phyloP scores from a whole-genome alignment of 148 eudicot genomes.

The Talinum fruticosum region DNA sequence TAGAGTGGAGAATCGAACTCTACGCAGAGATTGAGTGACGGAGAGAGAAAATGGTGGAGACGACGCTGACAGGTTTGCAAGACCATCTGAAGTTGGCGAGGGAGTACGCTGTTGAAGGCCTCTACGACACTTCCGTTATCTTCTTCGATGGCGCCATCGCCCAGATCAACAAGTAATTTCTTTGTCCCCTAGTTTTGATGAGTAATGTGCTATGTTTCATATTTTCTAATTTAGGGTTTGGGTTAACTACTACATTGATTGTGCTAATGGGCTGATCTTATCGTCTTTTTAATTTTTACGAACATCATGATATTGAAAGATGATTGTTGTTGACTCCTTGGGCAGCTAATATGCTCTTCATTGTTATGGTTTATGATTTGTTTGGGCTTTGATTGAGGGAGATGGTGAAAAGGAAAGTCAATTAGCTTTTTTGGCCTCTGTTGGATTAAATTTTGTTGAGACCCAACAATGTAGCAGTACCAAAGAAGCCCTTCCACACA shows the following conservation, averaged over 20 bases:
- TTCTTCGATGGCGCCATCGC: conserved; percentile 99
- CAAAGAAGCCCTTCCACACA: background rate
- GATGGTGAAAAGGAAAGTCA: background rate
- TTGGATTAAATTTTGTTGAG: background rate
- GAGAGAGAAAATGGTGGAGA: conserved; percentile 53
- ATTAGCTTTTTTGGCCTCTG: background rate
- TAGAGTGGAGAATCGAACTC: background rate
- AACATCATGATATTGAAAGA: background rate
- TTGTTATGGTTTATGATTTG: background rate
- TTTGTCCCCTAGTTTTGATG: background rate
- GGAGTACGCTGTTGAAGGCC: conserved; percentile 89
- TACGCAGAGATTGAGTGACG: background rate
- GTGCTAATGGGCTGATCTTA: background rate
- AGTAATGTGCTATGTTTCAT: background rate
- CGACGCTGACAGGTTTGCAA: conserved; percentile 67
- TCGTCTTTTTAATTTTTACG: background rate
- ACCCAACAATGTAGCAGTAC: too few species aligned
- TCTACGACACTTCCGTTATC: conserved; percentile 92
- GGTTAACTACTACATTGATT: background rate
- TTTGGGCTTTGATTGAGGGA: conserved; percentile 1
- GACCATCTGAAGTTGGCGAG: conserved; percentile 95
- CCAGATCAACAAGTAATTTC: conserved; percentile 87
- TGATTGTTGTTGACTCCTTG: background rate
- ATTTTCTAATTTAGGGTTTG: background rate
- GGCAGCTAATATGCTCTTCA: background rate